Evolutionary conservation across 805 yeast species (phyloP).

Genomic region (Pichia eremophila): DNA sequence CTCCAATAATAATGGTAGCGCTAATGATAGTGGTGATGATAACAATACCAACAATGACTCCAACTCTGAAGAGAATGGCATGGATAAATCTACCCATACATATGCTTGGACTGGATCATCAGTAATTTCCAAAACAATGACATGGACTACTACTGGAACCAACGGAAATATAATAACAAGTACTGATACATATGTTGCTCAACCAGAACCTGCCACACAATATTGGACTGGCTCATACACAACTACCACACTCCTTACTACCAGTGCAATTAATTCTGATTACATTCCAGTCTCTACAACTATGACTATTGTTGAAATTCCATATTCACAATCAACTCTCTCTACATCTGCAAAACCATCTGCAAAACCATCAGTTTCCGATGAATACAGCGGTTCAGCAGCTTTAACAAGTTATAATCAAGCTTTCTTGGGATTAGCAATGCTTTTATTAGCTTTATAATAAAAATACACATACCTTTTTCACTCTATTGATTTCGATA

Average conservation of each 20-base stretch:
- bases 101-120: too few relatives aligned
- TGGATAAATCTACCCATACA: too few relatives aligned
- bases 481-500: neutral
- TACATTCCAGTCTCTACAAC: neutral
- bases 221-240: constrained; percentile 3
- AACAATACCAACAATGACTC: too few relatives aligned
- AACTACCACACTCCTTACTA: neutral
- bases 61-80: too few relatives aligned
- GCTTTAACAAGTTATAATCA: neutral
- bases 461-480: neutral
- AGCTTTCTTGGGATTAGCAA: neutral
- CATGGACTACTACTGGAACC: too few relatives aligned
- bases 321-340: neutral
- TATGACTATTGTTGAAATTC: neutral
- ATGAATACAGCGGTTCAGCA: neutral
- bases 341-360: neutral
- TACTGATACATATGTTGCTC: constrained; percentile 1
- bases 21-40: too few relatives aligned
- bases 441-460: neutral
- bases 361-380: neutral
- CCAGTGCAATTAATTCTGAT: neutral
- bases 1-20: too few relatives aligned
- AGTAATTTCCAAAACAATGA: too few relatives aligned
- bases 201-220: neutral
- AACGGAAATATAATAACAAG: neutral